Percentiles rank a stretch among this genome's conserved stretches.
Conservation (phyloP, 2,329 filamentous ascomycete genomes). For the Ascochyta rabiei region DNA sequence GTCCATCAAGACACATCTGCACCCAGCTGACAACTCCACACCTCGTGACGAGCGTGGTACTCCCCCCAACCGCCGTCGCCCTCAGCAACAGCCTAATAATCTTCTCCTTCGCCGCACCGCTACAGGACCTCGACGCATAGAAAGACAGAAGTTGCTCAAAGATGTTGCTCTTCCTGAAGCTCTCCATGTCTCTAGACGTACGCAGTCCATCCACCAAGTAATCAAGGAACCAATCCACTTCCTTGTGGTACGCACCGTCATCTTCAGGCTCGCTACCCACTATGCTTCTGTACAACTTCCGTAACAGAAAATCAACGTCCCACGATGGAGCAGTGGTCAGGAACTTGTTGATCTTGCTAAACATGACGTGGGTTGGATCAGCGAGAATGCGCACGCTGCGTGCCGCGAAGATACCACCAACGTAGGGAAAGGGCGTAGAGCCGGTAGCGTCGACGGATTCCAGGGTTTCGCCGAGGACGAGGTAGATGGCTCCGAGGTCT, state of each 20-base stretch:
- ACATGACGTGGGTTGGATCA: conserved; percentile 81
- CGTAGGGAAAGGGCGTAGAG: conserved; percentile 65
- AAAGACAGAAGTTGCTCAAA: conserved; percentile 78
- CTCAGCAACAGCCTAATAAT: conserved; percentile 68
- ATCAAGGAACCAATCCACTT: conserved; percentile 75
- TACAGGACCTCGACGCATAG: conserved; percentile 70
- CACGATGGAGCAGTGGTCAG: conserved; percentile 79
- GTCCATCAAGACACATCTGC: conserved; percentile 60
- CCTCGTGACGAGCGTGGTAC: conserved; percentile 79
- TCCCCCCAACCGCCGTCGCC: conserved; percentile 72
- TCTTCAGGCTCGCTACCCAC: conserved; percentile 76
- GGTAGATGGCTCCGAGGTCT: conserved; percentile 78
- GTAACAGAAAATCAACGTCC: conserved; percentile 63
- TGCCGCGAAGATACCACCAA: conserved; percentile 76
- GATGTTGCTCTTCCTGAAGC: conserved; percentile 66
- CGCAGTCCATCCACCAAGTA: conserved; percentile 73
- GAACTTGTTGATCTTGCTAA: conserved; percentile 84
- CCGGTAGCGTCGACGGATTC: conserved; percentile 64
- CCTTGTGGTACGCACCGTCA: conserved; percentile 71
- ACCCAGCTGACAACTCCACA: conserved; percentile 79
- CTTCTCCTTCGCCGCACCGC: conserved; percentile 64
- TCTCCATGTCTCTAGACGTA: conserved; percentile 63
- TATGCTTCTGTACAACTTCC: conserved; percentile 70
- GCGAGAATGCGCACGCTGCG: conserved; percentile 72
- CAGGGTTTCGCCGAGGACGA: conserved; percentile 78